phyloP scores from a whole-genome alignment of 257 asterid genomes.

The Capsicum baccatum region DNA sequence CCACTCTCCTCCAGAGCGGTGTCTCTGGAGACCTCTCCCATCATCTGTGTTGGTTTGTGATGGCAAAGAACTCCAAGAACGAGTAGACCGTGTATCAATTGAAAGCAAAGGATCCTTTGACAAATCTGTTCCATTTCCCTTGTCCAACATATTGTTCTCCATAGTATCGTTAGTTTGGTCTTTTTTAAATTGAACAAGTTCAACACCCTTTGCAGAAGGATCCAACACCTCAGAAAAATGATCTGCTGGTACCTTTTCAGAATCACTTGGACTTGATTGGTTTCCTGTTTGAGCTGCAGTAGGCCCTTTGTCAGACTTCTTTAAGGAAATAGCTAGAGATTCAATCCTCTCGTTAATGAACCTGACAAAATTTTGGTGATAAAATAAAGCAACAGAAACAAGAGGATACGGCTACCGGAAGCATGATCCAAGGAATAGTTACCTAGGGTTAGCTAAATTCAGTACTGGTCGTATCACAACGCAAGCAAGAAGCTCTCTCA shows the following conservation, averaged over 20 bases:
- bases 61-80: slow-evolving; percentile 77
- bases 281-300: slow-evolving; percentile 45
- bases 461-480: slow-evolving; percentile 89
- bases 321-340: slow-evolving; percentile 60
- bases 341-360: slow-evolving; percentile 95
- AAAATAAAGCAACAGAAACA: slow-evolving; percentile 41
- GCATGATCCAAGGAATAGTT: slow-evolving; percentile 31
- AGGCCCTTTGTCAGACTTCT: slow-evolving; percentile 67
- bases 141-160: slow-evolving; percentile 46
- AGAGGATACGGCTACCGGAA: slow-evolving; percentile 28
- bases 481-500: slow-evolving; percentile 93
- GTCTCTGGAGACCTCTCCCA: slow-evolving; percentile 57
- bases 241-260: slow-evolving; percentile 55
- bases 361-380: slow-evolving; percentile 56
- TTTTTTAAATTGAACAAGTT: slow-evolving; percentile 86
- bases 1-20: slow-evolving; percentile 84
- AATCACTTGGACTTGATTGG: slow-evolving; percentile 49
- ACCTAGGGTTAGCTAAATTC: slow-evolving; percentile 94
- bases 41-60: slow-evolving; percentile 53
- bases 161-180: slow-evolving; percentile 48
- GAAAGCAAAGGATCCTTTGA: slow-evolving; percentile 92
- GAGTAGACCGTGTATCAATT: slow-evolving; percentile 71
- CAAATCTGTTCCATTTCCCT: slow-evolving; percentile 42
- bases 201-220: slow-evolving; percentile 85
- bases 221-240: slow-evolving; percentile 60